phyloP scores from a whole-genome alignment of 2,329 filamentous ascomycete genomes.

The Fusarium longipes region DNA sequence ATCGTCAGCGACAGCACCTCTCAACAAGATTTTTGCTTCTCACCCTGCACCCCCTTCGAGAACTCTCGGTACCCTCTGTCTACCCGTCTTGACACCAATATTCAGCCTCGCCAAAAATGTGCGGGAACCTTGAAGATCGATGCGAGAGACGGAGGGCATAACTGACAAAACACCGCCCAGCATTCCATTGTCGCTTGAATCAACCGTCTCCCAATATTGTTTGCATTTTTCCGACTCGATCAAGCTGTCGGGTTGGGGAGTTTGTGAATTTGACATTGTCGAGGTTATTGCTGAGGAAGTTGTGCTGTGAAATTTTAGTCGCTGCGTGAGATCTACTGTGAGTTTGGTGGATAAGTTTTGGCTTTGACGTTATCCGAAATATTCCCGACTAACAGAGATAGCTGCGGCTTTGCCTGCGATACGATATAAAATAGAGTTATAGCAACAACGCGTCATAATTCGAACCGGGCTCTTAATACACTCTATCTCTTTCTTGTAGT shows the following conservation, averaged over 20 bases:
- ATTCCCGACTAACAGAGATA: neutral
- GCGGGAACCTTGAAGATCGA: slow-evolving; percentile 76
- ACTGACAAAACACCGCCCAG: slow-evolving; percentile 90
- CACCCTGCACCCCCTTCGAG: slow-evolving; percentile 57
- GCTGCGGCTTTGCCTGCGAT: too few species aligned
- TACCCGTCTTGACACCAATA: slow-evolving; percentile 52
- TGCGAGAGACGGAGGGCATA: slow-evolving; percentile 64
- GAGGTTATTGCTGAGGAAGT: neutral
- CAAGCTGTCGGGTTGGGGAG: slow-evolving; percentile 45
- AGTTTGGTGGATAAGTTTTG: neutral
- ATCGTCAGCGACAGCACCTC: neutral
- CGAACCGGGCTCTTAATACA: too few species aligned
- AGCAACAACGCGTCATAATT: too few species aligned
- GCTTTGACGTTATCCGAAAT: neutral
- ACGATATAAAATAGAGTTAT: too few species aligned
- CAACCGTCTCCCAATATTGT: slow-evolving; percentile 61
- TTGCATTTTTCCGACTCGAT: slow-evolving; percentile 53
- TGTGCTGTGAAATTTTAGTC: neutral
- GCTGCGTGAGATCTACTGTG: neutral
- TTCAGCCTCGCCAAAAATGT: slow-evolving; percentile 77
- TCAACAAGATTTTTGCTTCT: neutral
- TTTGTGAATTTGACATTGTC: slow-evolving; percentile 2
- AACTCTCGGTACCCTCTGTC: slow-evolving; percentile 45
- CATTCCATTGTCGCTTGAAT: slow-evolving; percentile 73
- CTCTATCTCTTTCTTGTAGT: too few species aligned